phyloP scores from a whole-genome alignment of 345 rosid genomes.

The Eucalyptus tenuipes region DNA sequence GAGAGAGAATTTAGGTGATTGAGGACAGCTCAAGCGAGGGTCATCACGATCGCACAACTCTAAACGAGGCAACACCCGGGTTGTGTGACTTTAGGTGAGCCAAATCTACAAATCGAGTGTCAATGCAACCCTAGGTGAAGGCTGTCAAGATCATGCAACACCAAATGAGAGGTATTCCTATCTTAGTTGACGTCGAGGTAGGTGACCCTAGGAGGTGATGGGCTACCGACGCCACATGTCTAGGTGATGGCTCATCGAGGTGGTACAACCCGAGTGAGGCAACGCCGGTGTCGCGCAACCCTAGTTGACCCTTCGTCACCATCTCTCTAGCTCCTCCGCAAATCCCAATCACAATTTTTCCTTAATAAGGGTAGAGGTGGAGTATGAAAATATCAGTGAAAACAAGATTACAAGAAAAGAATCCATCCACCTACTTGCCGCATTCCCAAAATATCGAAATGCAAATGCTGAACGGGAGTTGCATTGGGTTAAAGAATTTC shows the following conservation, averaged over 20 bases:
- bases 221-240: background rate
- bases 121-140: accelerated
- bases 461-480: too few species aligned
- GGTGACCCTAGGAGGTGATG: background rate
- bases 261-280: background rate
- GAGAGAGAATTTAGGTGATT: background rate
- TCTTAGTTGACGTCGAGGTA: background rate
- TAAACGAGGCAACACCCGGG: accelerated
- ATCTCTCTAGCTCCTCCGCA: background rate
- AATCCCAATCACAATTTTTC: background rate
- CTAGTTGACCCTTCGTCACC: background rate
- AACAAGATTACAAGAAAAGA: background rate
- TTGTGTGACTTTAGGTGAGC: background rate
- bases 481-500: background rate
- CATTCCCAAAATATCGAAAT: too few species aligned
- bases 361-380: too few species aligned
- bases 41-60: background rate
- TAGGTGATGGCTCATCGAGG: background rate
- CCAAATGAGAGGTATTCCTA: background rate
- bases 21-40: background rate
- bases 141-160: too few species aligned
- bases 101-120: background rate
- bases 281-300: background rate
- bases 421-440: background rate
- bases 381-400: background rate